Base-by-base conservation (phyloP, 805 yeast genomes). In the Hanseniaspora occidentalis region DNA sequence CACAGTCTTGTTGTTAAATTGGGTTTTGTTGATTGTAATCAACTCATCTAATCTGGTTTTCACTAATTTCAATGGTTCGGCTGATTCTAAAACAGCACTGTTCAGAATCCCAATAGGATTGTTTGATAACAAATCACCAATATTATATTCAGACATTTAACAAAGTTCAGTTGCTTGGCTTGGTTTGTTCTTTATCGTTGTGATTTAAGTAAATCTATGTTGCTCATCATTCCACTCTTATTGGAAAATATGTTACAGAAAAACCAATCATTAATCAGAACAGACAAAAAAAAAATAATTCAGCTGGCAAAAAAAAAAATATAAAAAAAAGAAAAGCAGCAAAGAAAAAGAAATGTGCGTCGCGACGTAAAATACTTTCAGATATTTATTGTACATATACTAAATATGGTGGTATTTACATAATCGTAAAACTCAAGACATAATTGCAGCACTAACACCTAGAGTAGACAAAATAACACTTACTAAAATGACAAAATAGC, bases 21-120 rank as follows among this genome's bases (percentile, higher is more conserved):
- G 26, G 2, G 27, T 29, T 46, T 60, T 59, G 41, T 64, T 62
- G 34, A 58, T 41, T 36, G 59, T 57, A 19, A 76, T 68, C 25
- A 79, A 63, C 4, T 82, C 80, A 52, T 80, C 85, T 41, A 80
- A 61, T 6, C 71, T 64, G 33, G 49, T 42, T 53, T 77, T 79
- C 20, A 71, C 65, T 43, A 50, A 35, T 4, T 46, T 36, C 40
- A 61, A 52, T 19, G 61, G 44, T 18, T 41, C 43, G 17, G 43
- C 43, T 16, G 53, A 45, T 20, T 39, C 38, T 8, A 47, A 21
- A 16, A 29, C 24, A 1, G 42, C 45, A 2, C 37, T 37, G 10
- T 44, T 39, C 24, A 53, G 43, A 17, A 53, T 50, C 21, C 27
- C 35, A 23, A 43, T 43, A 10, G 58, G 58, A 20, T 44, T 42